A percentile compares a stretch with the other conserved stretches of the same genome.
Evolutionary conservation across 768 basidiomycete species (phyloP).

Genomic region (Tylopilus intermedius): DNA sequence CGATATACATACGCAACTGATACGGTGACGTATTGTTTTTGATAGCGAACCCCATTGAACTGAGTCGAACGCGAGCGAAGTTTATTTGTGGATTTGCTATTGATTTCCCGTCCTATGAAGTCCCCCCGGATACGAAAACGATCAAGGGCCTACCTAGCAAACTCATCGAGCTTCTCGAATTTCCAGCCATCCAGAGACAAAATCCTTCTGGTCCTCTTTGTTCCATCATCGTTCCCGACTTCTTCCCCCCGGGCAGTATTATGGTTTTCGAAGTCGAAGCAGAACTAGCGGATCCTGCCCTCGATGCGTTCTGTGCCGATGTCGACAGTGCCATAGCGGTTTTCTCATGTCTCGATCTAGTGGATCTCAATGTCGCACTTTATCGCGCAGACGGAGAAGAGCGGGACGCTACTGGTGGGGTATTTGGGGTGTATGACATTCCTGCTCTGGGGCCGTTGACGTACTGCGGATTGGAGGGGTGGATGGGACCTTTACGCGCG

Average conservation of each 20-base stretch:
- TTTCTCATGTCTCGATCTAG: slow-evolving; percentile 66
- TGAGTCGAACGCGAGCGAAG: slow-evolving; percentile 71
- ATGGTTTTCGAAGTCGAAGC: slow-evolving; percentile 89
- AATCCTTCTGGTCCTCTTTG: slow-evolving; percentile 67
- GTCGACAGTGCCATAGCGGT: slow-evolving; percentile 71
- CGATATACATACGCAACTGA: too few relatives aligned
- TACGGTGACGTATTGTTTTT: background rate
- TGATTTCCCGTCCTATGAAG: slow-evolving; percentile 59
- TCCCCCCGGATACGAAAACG: slow-evolving; percentile 42
- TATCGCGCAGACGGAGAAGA: slow-evolving; percentile 90
- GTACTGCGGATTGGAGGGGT: slow-evolving; percentile 95
- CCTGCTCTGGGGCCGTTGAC: slow-evolving; percentile 69
- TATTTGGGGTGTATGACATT: slow-evolving; percentile 78
- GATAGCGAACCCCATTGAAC: slow-evolving; percentile 77
- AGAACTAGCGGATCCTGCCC: slow-evolving; percentile 59
- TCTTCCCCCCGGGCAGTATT: slow-evolving; percentile 93
- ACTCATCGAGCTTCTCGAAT: slow-evolving; percentile 57
- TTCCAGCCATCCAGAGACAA: slow-evolving; percentile 55
- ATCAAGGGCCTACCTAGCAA: slow-evolving; percentile 71
- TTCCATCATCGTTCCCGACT: slow-evolving; percentile 78
- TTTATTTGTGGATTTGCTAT: slow-evolving; percentile 80
- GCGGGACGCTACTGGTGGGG: slow-evolving; percentile 76
- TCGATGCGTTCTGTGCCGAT: slow-evolving; percentile 71
- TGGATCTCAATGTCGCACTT: slow-evolving; percentile 86
- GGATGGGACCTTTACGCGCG: slow-evolving; percentile 85